Base-by-base conservation (phyloP, 495 filamentous ascomycete genomes). In the Penicillium parvum region DNA sequence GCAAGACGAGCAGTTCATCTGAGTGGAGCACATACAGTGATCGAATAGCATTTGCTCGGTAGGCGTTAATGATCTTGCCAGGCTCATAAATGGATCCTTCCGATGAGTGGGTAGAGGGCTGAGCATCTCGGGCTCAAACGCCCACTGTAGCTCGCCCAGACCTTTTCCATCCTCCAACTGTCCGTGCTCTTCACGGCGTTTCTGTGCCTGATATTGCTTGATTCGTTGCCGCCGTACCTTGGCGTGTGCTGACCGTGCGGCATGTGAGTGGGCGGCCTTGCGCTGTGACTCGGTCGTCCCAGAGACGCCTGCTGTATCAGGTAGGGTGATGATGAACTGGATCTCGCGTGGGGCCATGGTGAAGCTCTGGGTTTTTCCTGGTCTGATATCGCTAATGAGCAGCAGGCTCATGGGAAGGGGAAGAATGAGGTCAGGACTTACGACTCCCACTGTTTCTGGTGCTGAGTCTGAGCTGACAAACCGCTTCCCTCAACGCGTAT, bases 231-330 rank as follows among this genome's bases (percentile, higher is more conserved):
- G 55, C 19, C 55, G 16, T 22, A 19, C 47, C 40, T 47, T 48
- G 36, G 55, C 55, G 14, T 58, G 55, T 15, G 47, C 34, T 1
- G 47, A 29, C 18, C 55, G 55, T n/a, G 55, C 55, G 1, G 51
- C 55, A 30, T 58, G 55, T n/a, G 50, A 48, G 7, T 33, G 55
- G 12, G 47, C 48, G 14, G 41, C n/a, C 14, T 37, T 54, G 7
- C 38, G 65, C 73, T 45, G 47, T 12, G 32, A 19, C 10, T 23
- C 14, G 17, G 49, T 53, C 15, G 67, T 74, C 45, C 69, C 65
- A n/a, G n/a, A n/a, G n/a, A n/a, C n/a, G n/a, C n/a, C n/a, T 2
- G 40, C 53, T 11, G 47, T 11, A 10, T 28, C 30, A 28, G 18
- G 15, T 3, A 23, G 9, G 6, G 21, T 15, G 7, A 43, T 34